Evolutionary conservation across 2,329 filamentous ascomycete species (phyloP).

Genomic region (Ophiobolus disseminans): DNA sequence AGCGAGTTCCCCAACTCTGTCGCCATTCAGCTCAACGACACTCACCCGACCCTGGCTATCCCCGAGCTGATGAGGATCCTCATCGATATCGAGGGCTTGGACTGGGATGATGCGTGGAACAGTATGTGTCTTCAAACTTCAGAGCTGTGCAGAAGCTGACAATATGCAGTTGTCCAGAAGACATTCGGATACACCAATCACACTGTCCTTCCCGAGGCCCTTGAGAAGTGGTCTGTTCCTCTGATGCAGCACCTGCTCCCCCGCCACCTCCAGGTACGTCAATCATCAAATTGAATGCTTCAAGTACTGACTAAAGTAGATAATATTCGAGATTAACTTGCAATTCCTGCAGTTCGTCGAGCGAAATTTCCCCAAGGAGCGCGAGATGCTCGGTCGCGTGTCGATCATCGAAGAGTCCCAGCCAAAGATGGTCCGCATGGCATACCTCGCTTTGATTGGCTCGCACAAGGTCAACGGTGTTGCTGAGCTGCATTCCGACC

Average conservation of each 20-base stretch:
- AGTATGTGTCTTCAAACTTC: slow-evolving; percentile 60
- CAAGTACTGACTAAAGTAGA: slow-evolving; percentile 50
- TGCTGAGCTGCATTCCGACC: slow-evolving; percentile 93
- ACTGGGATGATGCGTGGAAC: slow-evolving; percentile 91
- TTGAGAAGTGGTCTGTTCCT: slow-evolving; percentile 98
- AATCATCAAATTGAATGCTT: not conserved
- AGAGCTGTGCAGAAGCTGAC: slow-evolving; percentile 17
- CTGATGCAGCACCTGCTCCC: slow-evolving; percentile 91
- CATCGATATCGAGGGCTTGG: slow-evolving; percentile 84
- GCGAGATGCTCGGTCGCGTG: slow-evolving; percentile 83
- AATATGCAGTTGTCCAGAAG: slow-evolving; percentile 54
- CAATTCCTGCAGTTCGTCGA: slow-evolving; percentile 92
- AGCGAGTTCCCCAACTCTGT: slow-evolving; percentile 91
- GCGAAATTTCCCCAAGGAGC: slow-evolving; percentile 85
- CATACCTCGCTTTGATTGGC: slow-evolving; percentile 90
- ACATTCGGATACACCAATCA: slow-evolving; percentile 98
- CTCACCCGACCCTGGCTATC: slow-evolving; percentile 93
- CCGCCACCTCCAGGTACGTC: slow-evolving; percentile 75
- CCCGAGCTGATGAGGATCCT: slow-evolving; percentile 95
- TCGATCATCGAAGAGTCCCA: slow-evolving; percentile 97
- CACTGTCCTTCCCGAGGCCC: slow-evolving; percentile 92
- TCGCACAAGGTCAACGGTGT: slow-evolving; percentile 99
- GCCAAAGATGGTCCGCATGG: slow-evolving; percentile 98
- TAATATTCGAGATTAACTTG: slow-evolving; percentile 98
- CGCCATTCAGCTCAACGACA: slow-evolving; percentile 97